A percentile compares a stretch with the other conserved stretches of the same genome.
These are phyloP conservation scores for Volvariella surrecta DNA, from an alignment of 1,284 basidiomycete genomes.

Conservation along the genomic window DNA sequence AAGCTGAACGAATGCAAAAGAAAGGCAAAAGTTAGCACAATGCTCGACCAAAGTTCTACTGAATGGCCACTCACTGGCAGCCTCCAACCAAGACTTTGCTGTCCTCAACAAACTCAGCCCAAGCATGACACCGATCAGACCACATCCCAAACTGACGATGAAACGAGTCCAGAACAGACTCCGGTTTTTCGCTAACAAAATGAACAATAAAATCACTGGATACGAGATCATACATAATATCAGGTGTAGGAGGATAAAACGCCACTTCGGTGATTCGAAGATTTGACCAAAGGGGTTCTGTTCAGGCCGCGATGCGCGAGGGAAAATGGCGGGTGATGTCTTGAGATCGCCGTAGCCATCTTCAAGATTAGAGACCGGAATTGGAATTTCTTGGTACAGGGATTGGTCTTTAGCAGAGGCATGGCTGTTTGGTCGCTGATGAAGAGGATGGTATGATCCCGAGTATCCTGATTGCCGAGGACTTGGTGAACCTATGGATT, in stretches of 20 bases:
- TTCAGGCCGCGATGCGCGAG: constrained; percentile 4
- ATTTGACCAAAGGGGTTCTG: constrained; percentile 19
- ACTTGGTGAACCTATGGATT: too few relatives aligned
- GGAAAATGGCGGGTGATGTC: too few relatives aligned
- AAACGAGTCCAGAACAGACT: constrained; percentile 29
- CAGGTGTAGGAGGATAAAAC: constrained; percentile 18
- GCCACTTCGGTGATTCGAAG: constrained; percentile 26
- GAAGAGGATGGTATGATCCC: too few relatives aligned
- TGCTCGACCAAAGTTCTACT: too few relatives aligned
- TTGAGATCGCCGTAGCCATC: too few relatives aligned
- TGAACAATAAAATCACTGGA: constrained; percentile 22
- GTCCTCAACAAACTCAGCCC: constrained; percentile 23
- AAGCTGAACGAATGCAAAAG: constrained; percentile 18
- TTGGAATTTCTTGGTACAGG: too few relatives aligned
- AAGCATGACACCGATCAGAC: constrained; percentile 22
- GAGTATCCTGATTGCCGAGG: too few relatives aligned
- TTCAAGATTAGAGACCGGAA: too few relatives aligned
- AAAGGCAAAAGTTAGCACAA: too few relatives aligned
- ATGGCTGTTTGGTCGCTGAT: too few relatives aligned
- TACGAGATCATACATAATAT: constrained; percentile 22
- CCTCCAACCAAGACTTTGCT: constrained; percentile 25
- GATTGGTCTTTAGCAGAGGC: too few relatives aligned
- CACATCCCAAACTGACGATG: constrained; percentile 22
- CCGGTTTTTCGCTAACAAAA: constrained; percentile 18
- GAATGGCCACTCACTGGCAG: constrained; percentile 23